Evolutionary conservation across 192 early-diverging fungal species (phyloP), one percentile per base, ranked within the genome.

Genomic region (Gaertneriomyces semiglobifer): DNA sequence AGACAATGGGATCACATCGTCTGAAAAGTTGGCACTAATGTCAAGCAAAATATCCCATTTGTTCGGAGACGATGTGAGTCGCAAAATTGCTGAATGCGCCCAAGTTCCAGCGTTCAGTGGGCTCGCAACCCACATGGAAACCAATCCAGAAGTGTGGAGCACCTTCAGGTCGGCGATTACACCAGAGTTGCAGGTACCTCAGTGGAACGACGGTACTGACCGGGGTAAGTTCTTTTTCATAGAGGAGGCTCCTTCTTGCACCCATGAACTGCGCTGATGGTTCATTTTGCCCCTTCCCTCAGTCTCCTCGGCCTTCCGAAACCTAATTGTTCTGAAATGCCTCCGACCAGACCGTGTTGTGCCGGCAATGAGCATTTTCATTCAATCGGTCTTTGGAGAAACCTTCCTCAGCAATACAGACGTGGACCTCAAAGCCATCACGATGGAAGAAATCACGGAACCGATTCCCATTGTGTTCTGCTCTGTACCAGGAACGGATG

Each of bases 401-500:
- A 66, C 73, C 44, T 84, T 92, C 62, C 62, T 82, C 16, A 71
- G 69, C 50, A 64, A 66, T 25, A 61, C 44, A 4, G 92, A 91
- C 12, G 77, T 93, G 46, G 86, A 91, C 45, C 71, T 98, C 51
- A 69, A 82, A 5, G 66, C 79, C 18, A 71, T 95, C 12, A 90
- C 92, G 0, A 54, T 79, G 1, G 79, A 88, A 19, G 97, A 98
- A 74, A 81, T 84, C 47, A 77, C 75, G 40, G 71, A 85, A 1
- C 63, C 77, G n/a, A 93, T 88, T 25, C 95, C 95, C 4, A 80
- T 99, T 41, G 93, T 92, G 5, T 87, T 98, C 50, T 96, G 92
- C 75, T 91, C 93, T 12, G 86, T 89, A 10, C 90, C 91, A 42
- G 98, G 98, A 45, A 90, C 95, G 77, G 98, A 99, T 76, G 95